Evolutionary conservation across 2,329 filamentous ascomycete genomes (phyloP).

Genomic region (Epichloe sylvatica): DNA sequence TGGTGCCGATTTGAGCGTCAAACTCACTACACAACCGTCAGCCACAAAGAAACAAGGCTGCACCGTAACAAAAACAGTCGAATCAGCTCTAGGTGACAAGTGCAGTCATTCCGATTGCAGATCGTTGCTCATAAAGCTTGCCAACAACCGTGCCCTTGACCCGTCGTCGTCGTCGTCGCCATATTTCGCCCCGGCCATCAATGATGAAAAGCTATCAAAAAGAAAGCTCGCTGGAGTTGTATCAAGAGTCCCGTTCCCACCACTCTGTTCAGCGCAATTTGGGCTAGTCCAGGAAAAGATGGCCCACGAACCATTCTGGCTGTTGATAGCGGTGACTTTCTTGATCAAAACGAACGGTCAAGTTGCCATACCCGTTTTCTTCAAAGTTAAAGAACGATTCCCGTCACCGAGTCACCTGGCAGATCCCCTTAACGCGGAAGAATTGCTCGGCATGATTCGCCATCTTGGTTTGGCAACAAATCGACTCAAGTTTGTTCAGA

Average conservation of each 20-base stretch:
- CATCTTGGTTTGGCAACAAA: slow-evolving; percentile 58
- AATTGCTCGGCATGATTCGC: slow-evolving; percentile 48
- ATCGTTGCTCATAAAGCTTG: not conserved
- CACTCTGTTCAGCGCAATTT: slow-evolving; percentile 48
- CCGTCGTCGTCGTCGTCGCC: slow-evolving; percentile 21
- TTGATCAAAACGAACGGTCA: slow-evolving; percentile 67
- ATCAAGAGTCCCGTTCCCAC: slow-evolving; percentile 51
- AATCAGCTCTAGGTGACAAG: not conserved
- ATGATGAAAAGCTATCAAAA: slow-evolving; percentile 10
- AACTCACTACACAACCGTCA: not conserved
- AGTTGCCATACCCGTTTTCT: slow-evolving; percentile 63
- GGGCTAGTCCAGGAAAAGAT: slow-evolving; percentile 77
- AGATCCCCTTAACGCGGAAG: slow-evolving; percentile 29
- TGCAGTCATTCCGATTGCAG: not conserved
- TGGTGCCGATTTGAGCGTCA: not conserved
- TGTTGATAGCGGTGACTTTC: slow-evolving; percentile 72
- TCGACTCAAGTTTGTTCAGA: slow-evolving; percentile 53
- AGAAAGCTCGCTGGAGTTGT: slow-evolving; percentile 31
- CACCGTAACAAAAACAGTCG: not conserved
- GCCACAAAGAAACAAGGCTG: not conserved
- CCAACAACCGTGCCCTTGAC: not conserved
- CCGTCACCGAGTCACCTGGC: slow-evolving; percentile 52
- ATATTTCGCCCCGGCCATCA: slow-evolving; percentile 16
- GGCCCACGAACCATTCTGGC: slow-evolving; percentile 58
- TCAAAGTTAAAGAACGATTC: slow-evolving; percentile 51